Evolutionary conservation across 2,329 filamentous ascomycete genomes (phyloP), one percentile per base, ranked within the genome.

Genomic region (Mollisiaceae sp.): DNA sequence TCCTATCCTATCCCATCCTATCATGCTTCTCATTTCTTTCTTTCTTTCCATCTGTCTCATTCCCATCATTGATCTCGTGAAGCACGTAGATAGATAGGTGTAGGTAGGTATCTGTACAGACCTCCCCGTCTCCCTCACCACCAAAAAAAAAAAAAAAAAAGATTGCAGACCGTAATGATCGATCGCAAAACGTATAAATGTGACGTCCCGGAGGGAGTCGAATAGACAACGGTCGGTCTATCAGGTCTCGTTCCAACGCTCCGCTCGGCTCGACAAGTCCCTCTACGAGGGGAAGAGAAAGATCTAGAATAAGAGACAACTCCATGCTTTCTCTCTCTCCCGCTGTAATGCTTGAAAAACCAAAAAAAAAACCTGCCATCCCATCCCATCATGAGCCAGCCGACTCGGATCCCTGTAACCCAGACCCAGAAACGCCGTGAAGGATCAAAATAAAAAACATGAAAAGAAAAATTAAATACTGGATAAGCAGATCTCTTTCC

Each of bases 401-500:
- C 27, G 27, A 32, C 27, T 32, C 27, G 27, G 6, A 3, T 32
- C 27, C 27, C 27, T 3, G 27, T 32, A 32, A 3, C 27, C 27
- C n/a, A n/a, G 27, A 6, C 3, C 27, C 27, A 32, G 27, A 32
- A 32, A 6, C 27, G 27, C 27, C 27, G 3, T 32, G 6, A 32
- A 32, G 6, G 27, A 32, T 32, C 27, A 32, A 32, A 32, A 32
- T 6, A 32, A 32, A 32, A 32, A 32, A 22, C 32, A 60, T 36
- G 64, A 64, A 56, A 50, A 60, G 60, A 57, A 63, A 6, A 22
- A 41, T 14, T 22, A 36, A 59, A 60, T 57, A 64, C 63, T 65
- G 57, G 41, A 54, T 55, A 38, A 41, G n/a, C 15, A 66, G 58
- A 66, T 64, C 64, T 62, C 61, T 63, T 52, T 65, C 65, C 65